phyloP scores from a whole-genome alignment of 495 filamentous ascomycete genomes.

The Annulohypoxylon bovei region DNA sequence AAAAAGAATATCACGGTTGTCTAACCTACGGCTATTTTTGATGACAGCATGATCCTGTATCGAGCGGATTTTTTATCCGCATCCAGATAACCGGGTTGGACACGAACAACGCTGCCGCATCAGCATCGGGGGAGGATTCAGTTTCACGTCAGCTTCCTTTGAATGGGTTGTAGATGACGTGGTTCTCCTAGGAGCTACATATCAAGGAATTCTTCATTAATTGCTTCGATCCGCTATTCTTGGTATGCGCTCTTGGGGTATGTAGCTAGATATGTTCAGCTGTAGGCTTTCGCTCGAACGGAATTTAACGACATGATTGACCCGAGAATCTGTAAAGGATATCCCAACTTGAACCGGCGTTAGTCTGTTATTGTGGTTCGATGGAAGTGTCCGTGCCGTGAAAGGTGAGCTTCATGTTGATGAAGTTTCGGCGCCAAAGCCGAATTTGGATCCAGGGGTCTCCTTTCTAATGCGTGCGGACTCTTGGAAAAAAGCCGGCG shows the following conservation, averaged over 20 bases:
- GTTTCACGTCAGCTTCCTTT: conserved; percentile 33
- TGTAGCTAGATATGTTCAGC: conserved; percentile 5
- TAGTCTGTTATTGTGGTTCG: background rate
- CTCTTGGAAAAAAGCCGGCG: conserved; percentile 1
- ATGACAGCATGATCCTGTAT: conserved; percentile 11
- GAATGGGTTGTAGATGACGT: conserved; percentile 16
- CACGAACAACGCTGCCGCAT: conserved; percentile 26
- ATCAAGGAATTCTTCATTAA: conserved; percentile 9
- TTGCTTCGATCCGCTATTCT: conserved; percentile 1
- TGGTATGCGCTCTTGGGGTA: conserved; percentile 10
- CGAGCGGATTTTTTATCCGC: background rate
- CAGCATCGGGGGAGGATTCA: conserved; percentile 14
- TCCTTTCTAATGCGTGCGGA: conserved; percentile 21
- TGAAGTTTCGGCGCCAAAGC: conserved; percentile 11
- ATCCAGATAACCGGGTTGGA: conserved; percentile 17
- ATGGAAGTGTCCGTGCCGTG: conserved; percentile 8
- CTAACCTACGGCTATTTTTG: background rate
- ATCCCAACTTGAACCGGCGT: conserved; percentile 12
- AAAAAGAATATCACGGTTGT: conserved; percentile 3
- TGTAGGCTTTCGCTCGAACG: background rate
- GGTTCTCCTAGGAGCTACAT: conserved; percentile 14
- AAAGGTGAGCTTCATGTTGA: conserved; percentile 19
- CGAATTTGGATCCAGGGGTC: conserved; percentile 29
- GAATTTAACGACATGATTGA: background rate
- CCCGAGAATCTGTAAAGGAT: background rate